A percentile compares a stretch with the other conserved stretches of the same genome.
Conservation (phyloP, 495 filamentous ascomycete genomes). For the Sabuloglossum arenarium region DNA sequence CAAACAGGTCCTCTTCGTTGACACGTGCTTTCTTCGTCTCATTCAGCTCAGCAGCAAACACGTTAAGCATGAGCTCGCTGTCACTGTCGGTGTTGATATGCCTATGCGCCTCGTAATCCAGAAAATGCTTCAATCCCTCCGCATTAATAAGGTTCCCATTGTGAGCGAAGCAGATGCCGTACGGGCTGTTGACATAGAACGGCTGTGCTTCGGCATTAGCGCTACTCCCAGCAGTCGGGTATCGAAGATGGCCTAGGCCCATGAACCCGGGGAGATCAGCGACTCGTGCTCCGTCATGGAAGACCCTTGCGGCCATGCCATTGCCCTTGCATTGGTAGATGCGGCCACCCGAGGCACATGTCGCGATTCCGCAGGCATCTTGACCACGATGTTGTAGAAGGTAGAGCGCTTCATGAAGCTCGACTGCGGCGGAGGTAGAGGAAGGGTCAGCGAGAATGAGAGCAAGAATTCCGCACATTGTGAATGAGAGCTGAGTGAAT, state of each 20-base stretch:
- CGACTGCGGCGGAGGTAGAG: constrained; percentile 43
- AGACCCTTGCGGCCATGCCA: constrained; percentile 78
- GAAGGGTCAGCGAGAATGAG: constrained; percentile 51
- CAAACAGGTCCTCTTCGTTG: constrained; percentile 79
- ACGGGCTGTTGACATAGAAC: constrained; percentile 86
- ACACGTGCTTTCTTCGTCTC: constrained; percentile 93
- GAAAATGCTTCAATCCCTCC: constrained; percentile 49
- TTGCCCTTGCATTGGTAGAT: constrained; percentile 86
- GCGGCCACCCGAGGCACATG: constrained; percentile 54
- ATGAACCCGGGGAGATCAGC: constrained; percentile 69
- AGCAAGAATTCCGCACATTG: constrained; percentile 77
- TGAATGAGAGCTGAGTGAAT: constrained; percentile 6
- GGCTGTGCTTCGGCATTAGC: constrained; percentile 67
- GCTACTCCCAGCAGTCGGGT: constrained; percentile 77
- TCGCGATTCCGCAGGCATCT: constrained; percentile 79
- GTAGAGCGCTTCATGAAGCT: constrained; percentile 79
- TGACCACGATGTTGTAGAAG: constrained; percentile 74
- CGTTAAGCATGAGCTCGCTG: constrained; percentile 85
- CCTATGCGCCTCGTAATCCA: constrained; percentile 76
- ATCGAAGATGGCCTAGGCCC: constrained; percentile 77
- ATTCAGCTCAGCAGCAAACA: constrained; percentile 84
- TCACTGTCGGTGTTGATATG: constrained; percentile 97
- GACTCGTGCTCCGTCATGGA: constrained; percentile 55
- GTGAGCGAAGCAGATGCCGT: constrained; percentile 49
- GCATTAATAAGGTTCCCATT: constrained; percentile 96